Evolutionary conservation across 768 basidiomycete genomes (phyloP), one percentile per base, ranked within the genome.

Genomic region (Collybiopsis luxurians): DNA sequence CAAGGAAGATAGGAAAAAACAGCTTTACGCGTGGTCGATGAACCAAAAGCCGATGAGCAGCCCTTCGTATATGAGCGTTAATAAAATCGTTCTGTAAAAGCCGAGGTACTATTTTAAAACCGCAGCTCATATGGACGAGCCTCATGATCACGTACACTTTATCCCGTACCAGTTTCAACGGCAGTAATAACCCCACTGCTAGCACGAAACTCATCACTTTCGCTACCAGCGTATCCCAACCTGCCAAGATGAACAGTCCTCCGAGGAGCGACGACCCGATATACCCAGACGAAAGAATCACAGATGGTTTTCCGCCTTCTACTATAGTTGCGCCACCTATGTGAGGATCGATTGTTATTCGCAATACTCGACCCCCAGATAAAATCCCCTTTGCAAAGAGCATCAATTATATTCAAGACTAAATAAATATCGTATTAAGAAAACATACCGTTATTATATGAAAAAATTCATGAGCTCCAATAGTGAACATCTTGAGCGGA

Each of bases 41-140:
- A 96, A 97, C 95, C 95, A 97, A 62, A 98, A 91, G 0, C 92
- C 95, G 56, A 98, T 82, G 46, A 98, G 76, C 23, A 97, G 73
- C 9, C 82, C 93, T 70, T 97, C 94, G 63, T 92, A 95, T 10
- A 85, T 68, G 23, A 91, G 63, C 23, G 92, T 95, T 40, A 96
- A 80, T 10, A 89, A 58, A 63, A 95, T 94, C 24, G 95, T 96
- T 58, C 95, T 97, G 69, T 23, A 42, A 42, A 26, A 47, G n/a
- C 13, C 4, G 11, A 12, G 23, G 46, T 24, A 45, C 43, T 10
- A 24, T 9, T 24, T 45, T 19, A 45, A 6, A 19, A n/a, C n/a
- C n/a, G n/a, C n/a, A n/a, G n/a, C n/a, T n/a, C n/a, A n/a, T n/a
- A n/a, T n/a, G n/a, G n/a, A n/a, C n/a, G n/a, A n/a, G n/a, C 34